Evolutionary conservation across 225 moss, liverwort and hornwort genomes (phyloP).

Genomic region (Takakia lepidozioides): DNA sequence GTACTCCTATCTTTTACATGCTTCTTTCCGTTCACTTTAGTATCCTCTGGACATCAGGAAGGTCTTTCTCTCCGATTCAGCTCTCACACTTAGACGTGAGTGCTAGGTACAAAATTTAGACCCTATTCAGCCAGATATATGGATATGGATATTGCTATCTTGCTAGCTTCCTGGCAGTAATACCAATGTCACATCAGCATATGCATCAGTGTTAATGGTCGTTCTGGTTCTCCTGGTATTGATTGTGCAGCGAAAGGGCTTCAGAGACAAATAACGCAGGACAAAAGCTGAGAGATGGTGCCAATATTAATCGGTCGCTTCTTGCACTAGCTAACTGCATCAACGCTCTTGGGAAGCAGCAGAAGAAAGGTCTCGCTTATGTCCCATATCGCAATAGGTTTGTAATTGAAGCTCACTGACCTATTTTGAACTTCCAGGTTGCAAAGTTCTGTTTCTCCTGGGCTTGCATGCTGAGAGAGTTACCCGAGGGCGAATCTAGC

Average conservation of each 20-base stretch:
- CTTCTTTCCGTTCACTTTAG: too few species aligned
- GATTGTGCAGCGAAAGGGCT: constrained; percentile 61
- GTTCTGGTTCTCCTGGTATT: constrained; percentile 1
- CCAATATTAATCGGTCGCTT: constrained; percentile 75
- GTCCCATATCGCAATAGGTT: constrained; percentile 85
- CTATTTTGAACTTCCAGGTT: background rate
- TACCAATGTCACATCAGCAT: background rate
- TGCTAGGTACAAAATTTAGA: background rate
- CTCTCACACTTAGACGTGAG: background rate
- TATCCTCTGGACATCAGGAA: too few species aligned
- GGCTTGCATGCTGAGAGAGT: constrained; percentile 3
- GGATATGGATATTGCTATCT: too few species aligned
- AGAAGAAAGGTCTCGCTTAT: constrained; percentile 85
- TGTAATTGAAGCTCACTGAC: background rate
- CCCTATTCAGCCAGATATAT: too few species aligned
- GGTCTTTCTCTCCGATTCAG: constrained; percentile 6
- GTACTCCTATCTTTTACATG: too few species aligned
- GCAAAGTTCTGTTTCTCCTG: background rate
- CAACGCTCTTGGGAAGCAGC: constrained; percentile 89
- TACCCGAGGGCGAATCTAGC: constrained; percentile 5
- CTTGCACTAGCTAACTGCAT: constrained; percentile 81
- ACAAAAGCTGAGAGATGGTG: constrained; percentile 78
- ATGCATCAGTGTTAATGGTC: background rate
- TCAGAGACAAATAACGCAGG: constrained; percentile 86
- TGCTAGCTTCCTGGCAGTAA: too few species aligned